phyloP scores from a whole-genome alignment of 1,284 basidiomycete species.

The Fomitiporia mediterranea region DNA sequence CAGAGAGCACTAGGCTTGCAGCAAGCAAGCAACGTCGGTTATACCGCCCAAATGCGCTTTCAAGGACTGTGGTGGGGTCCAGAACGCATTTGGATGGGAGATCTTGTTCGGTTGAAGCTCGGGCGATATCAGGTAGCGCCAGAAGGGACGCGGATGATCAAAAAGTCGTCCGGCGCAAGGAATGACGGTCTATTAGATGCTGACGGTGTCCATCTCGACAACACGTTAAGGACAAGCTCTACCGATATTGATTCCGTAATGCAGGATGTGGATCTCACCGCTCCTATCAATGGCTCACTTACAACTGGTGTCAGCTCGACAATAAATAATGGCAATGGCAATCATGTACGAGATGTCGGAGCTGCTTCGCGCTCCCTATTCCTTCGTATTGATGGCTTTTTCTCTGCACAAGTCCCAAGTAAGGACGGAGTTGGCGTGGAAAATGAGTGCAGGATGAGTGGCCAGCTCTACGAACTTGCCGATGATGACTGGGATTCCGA shows the following conservation, averaged over 20 bases:
- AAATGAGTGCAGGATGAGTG: constrained; percentile 59
- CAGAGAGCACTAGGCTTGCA: constrained; percentile 15
- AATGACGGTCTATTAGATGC: neutral
- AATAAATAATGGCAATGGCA: no score
- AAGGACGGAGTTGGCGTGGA: constrained; percentile 36
- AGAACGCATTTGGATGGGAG: constrained; percentile 84
- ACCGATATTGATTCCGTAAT: no score
- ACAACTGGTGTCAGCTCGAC: no score
- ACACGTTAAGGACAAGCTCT: no score
- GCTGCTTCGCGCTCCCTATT: constrained; percentile 61
- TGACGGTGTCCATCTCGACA: no score
- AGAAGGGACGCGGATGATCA: constrained; percentile 50
- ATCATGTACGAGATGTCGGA: no score
- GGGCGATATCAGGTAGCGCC: constrained; percentile 62
- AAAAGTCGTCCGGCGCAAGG: constrained; percentile 50
- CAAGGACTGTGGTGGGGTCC: constrained; percentile 87
- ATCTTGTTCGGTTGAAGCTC: constrained; percentile 73
- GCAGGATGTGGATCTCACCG: no score
- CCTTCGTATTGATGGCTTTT: constrained; percentile 60
- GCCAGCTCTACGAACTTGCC: constrained; percentile 69
- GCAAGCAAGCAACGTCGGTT: constrained; percentile 21
- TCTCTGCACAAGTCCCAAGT: constrained; percentile 46
- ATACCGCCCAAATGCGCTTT: constrained; percentile 47
- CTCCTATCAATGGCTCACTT: no score
- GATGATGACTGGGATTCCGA: constrained; percentile 57